Conservation (phyloP, 768 basidiomycete genomes). For the Mycena maculata region DNA sequence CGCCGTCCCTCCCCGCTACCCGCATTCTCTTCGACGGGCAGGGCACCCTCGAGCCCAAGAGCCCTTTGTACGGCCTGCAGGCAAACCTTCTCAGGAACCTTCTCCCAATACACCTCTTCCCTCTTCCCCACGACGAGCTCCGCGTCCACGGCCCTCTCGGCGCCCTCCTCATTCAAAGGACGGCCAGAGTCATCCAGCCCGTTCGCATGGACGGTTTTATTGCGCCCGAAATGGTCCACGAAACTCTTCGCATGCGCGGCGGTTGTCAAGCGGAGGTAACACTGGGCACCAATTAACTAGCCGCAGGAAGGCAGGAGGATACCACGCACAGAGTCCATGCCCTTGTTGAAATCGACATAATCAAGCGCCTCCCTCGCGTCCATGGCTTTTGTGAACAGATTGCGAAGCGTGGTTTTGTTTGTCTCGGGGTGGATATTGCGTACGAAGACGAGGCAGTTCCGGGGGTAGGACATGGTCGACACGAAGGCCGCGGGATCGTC, state of each 20-base stretch:
- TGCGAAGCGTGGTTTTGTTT: constrained; percentile 83
- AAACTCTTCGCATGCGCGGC: constrained; percentile 59
- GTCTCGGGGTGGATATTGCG: constrained; percentile 79
- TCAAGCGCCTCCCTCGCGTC: constrained; percentile 59
- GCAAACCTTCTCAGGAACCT: constrained; percentile 79
- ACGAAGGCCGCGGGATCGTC: constrained; percentile 1
- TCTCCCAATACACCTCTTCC: constrained; percentile 83
- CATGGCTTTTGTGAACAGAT: constrained; percentile 63
- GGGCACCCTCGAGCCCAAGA: constrained; percentile 28
- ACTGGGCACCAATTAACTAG: constrained; percentile 55
- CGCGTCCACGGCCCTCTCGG: constrained; percentile 47
- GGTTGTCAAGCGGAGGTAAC: constrained; percentile 75
- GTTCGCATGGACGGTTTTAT: constrained; percentile 53
- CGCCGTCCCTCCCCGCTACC: constrained; percentile 14
- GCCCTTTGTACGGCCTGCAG: constrained; percentile 68
- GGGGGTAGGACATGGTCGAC: constrained; percentile 59
- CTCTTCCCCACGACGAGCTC: constrained; percentile 72
- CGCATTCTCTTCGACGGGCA: neutral
- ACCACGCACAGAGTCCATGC: constrained; percentile 76
- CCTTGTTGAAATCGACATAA: constrained; percentile 85
- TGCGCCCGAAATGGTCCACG: constrained; percentile 54
- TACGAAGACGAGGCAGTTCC: constrained; percentile 75
- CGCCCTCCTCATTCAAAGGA: constrained; percentile 13
- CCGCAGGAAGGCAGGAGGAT: neutral
- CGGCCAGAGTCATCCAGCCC: constrained; percentile 69